phyloP scores from a whole-genome alignment of 2,329 filamentous ascomycete genomes.

The Teratosphaeria gauchensis region DNA sequence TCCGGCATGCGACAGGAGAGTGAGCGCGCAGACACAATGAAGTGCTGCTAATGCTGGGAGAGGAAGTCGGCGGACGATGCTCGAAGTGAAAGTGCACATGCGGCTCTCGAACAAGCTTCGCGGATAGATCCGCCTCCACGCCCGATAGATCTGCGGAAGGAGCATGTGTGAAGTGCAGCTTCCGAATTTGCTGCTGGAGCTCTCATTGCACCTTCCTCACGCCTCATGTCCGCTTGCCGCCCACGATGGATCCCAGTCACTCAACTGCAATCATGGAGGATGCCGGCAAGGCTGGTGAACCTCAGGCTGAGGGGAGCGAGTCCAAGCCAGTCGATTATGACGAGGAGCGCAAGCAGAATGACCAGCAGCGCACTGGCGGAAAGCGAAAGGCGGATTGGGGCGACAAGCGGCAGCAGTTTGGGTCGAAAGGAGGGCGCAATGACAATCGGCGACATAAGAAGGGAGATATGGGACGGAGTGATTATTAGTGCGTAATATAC shows the following conservation, averaged over 20 bases:
- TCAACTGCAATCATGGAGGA: slow-evolving; percentile 24
- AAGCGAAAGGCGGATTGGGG: slow-evolving; percentile 21
- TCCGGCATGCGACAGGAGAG: too few relatives aligned
- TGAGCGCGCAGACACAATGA: slow-evolving; percentile 18
- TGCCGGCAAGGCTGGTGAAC: slow-evolving; percentile 12
- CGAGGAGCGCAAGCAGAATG: slow-evolving; percentile 4
- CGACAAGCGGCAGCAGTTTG: slow-evolving; percentile 6
- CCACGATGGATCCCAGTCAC: slow-evolving; percentile 19
- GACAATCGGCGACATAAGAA: slow-evolving; percentile 42
- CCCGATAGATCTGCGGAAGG: not conserved
- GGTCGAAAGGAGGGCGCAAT: slow-evolving; percentile 10
- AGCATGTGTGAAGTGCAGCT: not conserved
- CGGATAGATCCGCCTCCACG: slow-evolving; percentile 4
- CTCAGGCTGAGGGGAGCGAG: slow-evolving; percentile 4
- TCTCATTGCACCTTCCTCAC: not conserved
- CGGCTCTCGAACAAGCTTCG: not conserved
- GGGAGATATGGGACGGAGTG: slow-evolving; percentile 56
- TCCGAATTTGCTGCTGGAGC: not conserved
- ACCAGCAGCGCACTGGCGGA: slow-evolving; percentile 15
- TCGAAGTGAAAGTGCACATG: not conserved
- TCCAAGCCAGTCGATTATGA: slow-evolving; percentile 4
- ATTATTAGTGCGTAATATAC: slow-evolving; percentile 48
- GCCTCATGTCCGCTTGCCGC: not conserved
- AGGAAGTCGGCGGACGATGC: not conserved
- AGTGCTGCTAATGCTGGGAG: slow-evolving; percentile 17